phyloP scores from a whole-genome alignment of 345 rosid species.

The Linum trigynum region DNA sequence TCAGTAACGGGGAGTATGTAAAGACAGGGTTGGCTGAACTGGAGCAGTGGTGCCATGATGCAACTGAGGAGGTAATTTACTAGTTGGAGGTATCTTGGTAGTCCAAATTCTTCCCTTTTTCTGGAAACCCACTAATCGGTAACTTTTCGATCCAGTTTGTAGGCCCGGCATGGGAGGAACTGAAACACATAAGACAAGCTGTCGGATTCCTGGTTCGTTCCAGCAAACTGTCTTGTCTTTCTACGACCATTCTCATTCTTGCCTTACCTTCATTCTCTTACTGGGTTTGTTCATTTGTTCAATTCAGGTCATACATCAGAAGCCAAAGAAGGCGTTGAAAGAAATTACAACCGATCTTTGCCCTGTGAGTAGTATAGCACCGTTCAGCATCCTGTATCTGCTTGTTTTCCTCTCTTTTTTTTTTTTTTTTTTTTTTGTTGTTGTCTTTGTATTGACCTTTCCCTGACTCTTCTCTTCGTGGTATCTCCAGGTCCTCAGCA shows the following conservation, averaged over 20 bases:
- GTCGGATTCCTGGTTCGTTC: slow-evolving; percentile 11
- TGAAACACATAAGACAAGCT: slow-evolving; percentile 13
- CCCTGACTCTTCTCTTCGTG: background rate
- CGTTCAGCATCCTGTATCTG: background rate
- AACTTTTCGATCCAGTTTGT: slow-evolving; percentile 3
- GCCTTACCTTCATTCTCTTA: background rate
- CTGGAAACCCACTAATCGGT: background rate
- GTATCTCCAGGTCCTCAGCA: slow-evolving; percentile 1
- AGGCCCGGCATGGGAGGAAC: slow-evolving; percentile 11
- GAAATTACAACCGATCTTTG: slow-evolving; percentile 10
- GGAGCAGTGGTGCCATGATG: slow-evolving; percentile 11
- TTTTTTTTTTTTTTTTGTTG: background rate
- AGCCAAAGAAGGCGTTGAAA: slow-evolving; percentile 5
- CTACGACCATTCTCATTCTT: background rate
- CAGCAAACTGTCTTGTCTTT: background rate
- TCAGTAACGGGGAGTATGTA: slow-evolving; percentile 9
- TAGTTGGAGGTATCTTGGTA: too few relatives aligned
- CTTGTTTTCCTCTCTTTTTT: background rate
- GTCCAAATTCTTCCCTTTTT: background rate
- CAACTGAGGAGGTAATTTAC: slow-evolving; percentile 9
- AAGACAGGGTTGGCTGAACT: slow-evolving; percentile 9
- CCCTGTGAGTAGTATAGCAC: background rate
- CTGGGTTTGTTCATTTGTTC: background rate
- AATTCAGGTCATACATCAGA: slow-evolving; percentile 9
- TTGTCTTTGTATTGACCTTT: background rate